A percentile compares a stretch with the other conserved stretches of the same genome.
phyloP scores from a whole-genome alignment of 106 monocot species.

The Apostasia ramifera region DNA sequence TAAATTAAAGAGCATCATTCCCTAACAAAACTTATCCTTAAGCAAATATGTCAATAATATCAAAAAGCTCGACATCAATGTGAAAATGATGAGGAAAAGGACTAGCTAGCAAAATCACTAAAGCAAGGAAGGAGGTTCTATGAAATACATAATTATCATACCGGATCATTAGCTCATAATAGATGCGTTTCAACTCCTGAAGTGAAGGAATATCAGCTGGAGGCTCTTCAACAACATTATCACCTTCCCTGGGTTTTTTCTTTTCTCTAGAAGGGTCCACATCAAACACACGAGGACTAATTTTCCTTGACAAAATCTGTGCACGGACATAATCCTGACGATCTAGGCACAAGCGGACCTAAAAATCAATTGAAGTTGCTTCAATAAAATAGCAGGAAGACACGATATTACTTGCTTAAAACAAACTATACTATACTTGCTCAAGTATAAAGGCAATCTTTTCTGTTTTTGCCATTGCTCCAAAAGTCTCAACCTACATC shows the following conservation, averaged over 20 bases:
- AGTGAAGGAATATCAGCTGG: conserved; percentile 91
- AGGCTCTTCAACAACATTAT: conserved; percentile 81
- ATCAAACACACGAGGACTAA: conserved; percentile 83
- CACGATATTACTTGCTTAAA: not conserved
- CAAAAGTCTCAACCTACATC: conserved; percentile 94
- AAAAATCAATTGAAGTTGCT: not conserved
- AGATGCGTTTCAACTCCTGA: conserved; percentile 83
- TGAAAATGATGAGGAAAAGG: no score
- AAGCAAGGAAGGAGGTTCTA: no score
- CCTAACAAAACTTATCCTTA: no score
- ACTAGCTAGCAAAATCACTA: no score
- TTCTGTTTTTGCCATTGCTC: conserved; percentile 99
- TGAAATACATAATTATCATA: conserved; percentile 14
- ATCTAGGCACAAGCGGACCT: conserved; percentile 96
- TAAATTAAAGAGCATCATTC: no score
- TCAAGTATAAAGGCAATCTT: conserved; percentile 99
- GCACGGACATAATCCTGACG: conserved; percentile 92
- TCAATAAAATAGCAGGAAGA: not conserved
- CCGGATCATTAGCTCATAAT: conserved; percentile 95
- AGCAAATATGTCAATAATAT: no score
- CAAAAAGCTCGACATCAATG: no score
- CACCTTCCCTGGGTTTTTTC: conserved; percentile 98
- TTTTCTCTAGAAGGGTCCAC: conserved; percentile 77
- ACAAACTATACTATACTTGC: conserved; percentile 48
- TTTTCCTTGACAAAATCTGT: conserved; percentile 91